phyloP scores from a whole-genome alignment of 495 filamentous ascomycete genomes.

The Margaritispora aquatica region DNA sequence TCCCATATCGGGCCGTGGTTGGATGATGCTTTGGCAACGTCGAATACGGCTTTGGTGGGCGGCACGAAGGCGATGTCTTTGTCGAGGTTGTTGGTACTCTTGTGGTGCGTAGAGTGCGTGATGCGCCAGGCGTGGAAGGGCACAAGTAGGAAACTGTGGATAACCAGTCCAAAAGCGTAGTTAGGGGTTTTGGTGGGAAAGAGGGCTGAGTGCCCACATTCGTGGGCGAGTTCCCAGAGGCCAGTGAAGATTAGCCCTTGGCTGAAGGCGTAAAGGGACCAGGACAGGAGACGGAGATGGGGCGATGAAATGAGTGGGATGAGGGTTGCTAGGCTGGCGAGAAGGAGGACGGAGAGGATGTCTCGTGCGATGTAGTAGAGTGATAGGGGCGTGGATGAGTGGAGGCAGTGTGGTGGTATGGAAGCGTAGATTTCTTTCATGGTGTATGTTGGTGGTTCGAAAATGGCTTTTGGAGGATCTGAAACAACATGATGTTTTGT shows the following conservation, averaged over 20 bases:
- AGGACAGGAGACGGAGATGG: slow-evolving; percentile 37
- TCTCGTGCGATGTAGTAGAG: slow-evolving; percentile 55
- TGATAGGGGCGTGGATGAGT: slow-evolving; percentile 47
- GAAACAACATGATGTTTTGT: not conserved
- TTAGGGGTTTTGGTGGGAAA: slow-evolving; percentile 52
- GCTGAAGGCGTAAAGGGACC: slow-evolving; percentile 51
- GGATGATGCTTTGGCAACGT: slow-evolving; percentile 23
- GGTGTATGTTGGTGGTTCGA: slow-evolving; percentile 46
- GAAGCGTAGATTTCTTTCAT: slow-evolving; percentile 61
- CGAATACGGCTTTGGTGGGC: slow-evolving; percentile 29
- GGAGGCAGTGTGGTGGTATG: slow-evolving; percentile 61
- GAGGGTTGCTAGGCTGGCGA: slow-evolving; percentile 45
- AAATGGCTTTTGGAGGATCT: slow-evolving; percentile 20
- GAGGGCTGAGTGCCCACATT: slow-evolving; percentile 67
- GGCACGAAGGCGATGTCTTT: slow-evolving; percentile 55
- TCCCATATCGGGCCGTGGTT: slow-evolving; percentile 29
- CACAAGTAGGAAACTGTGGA: slow-evolving; percentile 57
- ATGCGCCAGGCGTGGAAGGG: slow-evolving; percentile 74
- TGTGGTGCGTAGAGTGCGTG: slow-evolving; percentile 67
- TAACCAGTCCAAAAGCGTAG: slow-evolving; percentile 56
- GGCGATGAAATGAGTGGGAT: slow-evolving; percentile 37
- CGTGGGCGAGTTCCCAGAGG: slow-evolving; percentile 65
- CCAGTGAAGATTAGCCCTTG: slow-evolving; percentile 62
- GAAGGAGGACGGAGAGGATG: slow-evolving; percentile 37
- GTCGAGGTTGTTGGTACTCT: slow-evolving; percentile 49